These are phyloP conservation scores for Bolboschoenoplectus hybrid DNA, from an alignment of 202 grass and related monocot species.

Conservation along the genomic window DNA sequence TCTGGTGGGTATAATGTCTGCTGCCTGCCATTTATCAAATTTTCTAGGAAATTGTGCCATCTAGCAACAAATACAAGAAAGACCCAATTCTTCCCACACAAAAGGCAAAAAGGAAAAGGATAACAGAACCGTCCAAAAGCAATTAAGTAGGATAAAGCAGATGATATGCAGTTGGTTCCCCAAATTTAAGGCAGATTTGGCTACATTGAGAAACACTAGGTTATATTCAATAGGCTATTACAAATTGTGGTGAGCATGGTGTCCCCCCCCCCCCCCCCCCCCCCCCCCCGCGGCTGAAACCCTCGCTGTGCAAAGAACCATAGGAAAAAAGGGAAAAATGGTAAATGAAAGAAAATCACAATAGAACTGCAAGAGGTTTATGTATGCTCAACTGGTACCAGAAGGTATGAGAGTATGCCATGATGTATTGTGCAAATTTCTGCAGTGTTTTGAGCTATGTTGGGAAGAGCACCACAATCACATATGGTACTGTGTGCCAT, in stretches of 20 bases:
- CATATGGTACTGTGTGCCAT: background rate
- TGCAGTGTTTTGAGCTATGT: background rate
- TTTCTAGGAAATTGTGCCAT: constrained; percentile 15
- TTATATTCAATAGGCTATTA: background rate
- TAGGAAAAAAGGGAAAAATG: background rate
- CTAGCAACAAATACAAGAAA: constrained; percentile 16
- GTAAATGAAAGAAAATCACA: background rate
- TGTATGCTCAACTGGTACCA: background rate
- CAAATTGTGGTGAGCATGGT: background rate
- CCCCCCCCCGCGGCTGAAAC: too few species aligned
- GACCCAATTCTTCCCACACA: background rate
- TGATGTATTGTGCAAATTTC: constrained; percentile 25
- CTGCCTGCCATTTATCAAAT: background rate
- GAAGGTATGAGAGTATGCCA: background rate
- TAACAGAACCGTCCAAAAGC: background rate
- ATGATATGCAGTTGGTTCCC: background rate
- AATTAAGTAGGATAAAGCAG: background rate
- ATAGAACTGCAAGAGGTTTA: background rate
- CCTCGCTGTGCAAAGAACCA: background rate
- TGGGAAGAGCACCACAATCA: background rate
- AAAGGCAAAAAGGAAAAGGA: background rate
- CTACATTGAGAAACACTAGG: background rate
- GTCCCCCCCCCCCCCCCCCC: background rate
- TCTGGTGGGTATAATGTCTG: constrained; percentile 15
- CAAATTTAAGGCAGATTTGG: background rate